A percentile compares a stretch with the other conserved stretches of the same genome.
Conservation (phyloP, 2,329 filamentous ascomycete species). For the Madurella mycetomatis region DNA sequence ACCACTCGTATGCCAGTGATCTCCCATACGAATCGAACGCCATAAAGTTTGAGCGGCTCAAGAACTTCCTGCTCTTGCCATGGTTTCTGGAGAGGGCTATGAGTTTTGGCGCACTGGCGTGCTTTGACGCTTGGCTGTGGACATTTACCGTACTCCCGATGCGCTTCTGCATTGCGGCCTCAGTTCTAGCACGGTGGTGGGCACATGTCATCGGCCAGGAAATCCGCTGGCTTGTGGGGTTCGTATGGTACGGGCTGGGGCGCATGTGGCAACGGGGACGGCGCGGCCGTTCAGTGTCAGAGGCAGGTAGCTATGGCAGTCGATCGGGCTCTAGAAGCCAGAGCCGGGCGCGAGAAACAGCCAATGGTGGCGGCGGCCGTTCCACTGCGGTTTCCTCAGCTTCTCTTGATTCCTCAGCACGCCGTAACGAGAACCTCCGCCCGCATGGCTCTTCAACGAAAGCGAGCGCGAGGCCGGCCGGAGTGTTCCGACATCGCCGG, state of each 20-base stretch:
- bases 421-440: constrained; percentile 12
- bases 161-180: constrained; percentile 75
- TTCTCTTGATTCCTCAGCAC: constrained; percentile 1
- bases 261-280: constrained; percentile 67
- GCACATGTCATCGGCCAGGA: constrained; percentile 67
- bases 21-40: constrained; percentile 85
- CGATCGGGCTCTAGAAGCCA: constrained; percentile 37
- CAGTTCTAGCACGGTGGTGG: constrained; percentile 77
- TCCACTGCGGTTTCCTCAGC: not conserved
- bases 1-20: constrained; percentile 53
- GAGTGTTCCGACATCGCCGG: constrained; percentile 59
- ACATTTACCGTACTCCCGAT: constrained; percentile 93
- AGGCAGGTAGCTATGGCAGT: constrained; percentile 23
- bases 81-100: constrained; percentile 78
- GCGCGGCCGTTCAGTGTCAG: constrained; percentile 37
- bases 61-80: constrained; percentile 82
- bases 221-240: constrained; percentile 63
- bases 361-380: not conserved
- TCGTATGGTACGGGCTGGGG: constrained; percentile 74
- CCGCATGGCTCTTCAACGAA: constrained; percentile 5
- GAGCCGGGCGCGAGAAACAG: constrained; percentile 25
- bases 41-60: constrained; percentile 84
- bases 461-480: constrained; percentile 28
- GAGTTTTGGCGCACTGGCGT: constrained; percentile 83
- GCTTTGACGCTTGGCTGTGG: constrained; percentile 93